Evolutionary conservation across 768 basidiomycete genomes (phyloP).

Genomic region (Clavulina sp.): DNA sequence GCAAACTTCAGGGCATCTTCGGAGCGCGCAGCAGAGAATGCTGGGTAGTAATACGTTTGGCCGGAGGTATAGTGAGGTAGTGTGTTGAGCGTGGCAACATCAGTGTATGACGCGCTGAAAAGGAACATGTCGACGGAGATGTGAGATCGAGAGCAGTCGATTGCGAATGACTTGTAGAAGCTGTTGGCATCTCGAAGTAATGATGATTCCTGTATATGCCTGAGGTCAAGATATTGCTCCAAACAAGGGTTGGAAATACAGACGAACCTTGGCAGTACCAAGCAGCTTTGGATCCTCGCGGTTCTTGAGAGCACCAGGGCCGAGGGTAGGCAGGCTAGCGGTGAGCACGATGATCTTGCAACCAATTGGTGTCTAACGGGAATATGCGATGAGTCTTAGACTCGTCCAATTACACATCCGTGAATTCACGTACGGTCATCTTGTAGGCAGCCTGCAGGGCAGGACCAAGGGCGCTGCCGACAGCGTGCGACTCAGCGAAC

Average conservation of each 20-base stretch:
- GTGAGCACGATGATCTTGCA: slow-evolving; percentile 86
- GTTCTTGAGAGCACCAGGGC: slow-evolving; percentile 84
- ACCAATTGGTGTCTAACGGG: slow-evolving; percentile 73
- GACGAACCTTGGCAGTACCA: slow-evolving; percentile 70
- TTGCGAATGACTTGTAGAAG: slow-evolving; percentile 98
- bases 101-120: slow-evolving; percentile 84
- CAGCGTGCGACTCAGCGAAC: slow-evolving; percentile 91
- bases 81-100: slow-evolving; percentile 82
- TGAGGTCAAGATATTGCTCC: background rate
- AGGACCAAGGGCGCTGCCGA: slow-evolving; percentile 88
- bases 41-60: slow-evolving; percentile 95
- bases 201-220: slow-evolving; percentile 51
- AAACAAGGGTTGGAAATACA: slow-evolving; percentile 1
- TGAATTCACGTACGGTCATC: slow-evolving; percentile 45
- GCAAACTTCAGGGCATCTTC: slow-evolving; percentile 98
- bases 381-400: background rate
- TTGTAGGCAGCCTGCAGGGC: slow-evolving; percentile 94
- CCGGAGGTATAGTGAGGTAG: slow-evolving; percentile 96
- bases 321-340: slow-evolving; percentile 70
- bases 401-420: background rate
- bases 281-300: slow-evolving; percentile 92
- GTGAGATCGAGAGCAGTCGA: slow-evolving; percentile 92
- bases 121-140: slow-evolving; percentile 99
- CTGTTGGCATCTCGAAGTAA: slow-evolving; percentile 83
- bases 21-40: slow-evolving; percentile 83